Conservation (phyloP, 108 stramenopile species). For the Pseudonitzschia pungens region DNA sequence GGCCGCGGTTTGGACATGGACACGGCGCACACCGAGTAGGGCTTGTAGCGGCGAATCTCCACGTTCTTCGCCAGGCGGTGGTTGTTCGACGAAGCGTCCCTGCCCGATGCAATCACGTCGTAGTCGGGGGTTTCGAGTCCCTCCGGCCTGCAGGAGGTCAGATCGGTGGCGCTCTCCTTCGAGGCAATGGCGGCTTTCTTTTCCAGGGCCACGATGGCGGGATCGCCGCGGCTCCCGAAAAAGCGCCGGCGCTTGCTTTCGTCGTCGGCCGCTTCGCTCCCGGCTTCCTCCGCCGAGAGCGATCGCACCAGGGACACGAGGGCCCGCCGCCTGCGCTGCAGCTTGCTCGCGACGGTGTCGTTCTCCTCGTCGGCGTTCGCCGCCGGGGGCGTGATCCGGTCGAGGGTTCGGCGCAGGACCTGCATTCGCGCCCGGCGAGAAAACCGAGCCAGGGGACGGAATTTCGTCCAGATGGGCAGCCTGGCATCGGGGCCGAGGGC, state of each 20-base stretch:
- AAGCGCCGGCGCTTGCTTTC: too few species aligned
- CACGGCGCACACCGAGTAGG: slow-evolving; percentile 76
- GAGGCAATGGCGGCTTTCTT: slow-evolving; percentile 35
- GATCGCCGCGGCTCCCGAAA: too few species aligned
- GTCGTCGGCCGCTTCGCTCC: background rate
- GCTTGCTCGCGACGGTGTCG: slow-evolving; percentile 1
- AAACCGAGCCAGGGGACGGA: slow-evolving; percentile 36
- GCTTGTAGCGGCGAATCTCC: slow-evolving; percentile 81
- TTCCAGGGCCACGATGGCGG: slow-evolving; percentile 43
- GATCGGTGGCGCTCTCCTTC: slow-evolving; percentile 31
- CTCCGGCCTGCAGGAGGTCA: slow-evolving; percentile 52
- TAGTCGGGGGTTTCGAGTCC: slow-evolving; percentile 84
- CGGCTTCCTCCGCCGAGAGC: slow-evolving; percentile 25
- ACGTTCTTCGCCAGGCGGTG: slow-evolving; percentile 22
- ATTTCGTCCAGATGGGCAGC: slow-evolving; percentile 43
- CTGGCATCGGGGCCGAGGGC: slow-evolving; percentile 26
- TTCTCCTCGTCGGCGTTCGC: slow-evolving; percentile 22
- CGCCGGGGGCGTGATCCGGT: slow-evolving; percentile 45
- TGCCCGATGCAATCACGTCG: slow-evolving; percentile 44
- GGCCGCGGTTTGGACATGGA: slow-evolving; percentile 56
- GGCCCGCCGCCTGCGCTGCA: slow-evolving; percentile 45
- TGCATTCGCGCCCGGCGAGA: slow-evolving; percentile 52
- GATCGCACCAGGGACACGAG: slow-evolving; percentile 46
- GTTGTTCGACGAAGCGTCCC: background rate
- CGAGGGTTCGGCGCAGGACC: slow-evolving; percentile 45